A percentile compares a stretch with the other conserved stretches of the same genome.
These are phyloP conservation scores for Cutaneotrichosporon sp. DNA, from an alignment of 1,284 basidiomycete species.

Conservation along the genomic window DNA sequence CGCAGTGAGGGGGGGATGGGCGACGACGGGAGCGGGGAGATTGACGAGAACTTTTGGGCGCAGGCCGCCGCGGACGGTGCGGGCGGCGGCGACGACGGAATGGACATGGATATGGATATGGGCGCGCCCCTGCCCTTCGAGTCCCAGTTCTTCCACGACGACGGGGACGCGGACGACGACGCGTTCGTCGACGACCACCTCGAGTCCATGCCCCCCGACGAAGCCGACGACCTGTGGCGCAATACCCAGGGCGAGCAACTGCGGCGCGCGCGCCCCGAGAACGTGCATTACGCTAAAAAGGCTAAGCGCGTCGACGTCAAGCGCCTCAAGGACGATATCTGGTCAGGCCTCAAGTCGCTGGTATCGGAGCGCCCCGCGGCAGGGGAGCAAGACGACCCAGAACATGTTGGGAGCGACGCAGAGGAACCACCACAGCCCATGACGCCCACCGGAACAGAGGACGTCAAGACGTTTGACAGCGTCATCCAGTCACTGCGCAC, in stretches of 20 bases:
- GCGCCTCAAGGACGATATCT: constrained; percentile 96
- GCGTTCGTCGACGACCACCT: constrained; percentile 57
- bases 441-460: constrained; percentile 55
- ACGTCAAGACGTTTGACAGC: constrained; percentile 66
- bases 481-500: constrained; percentile 76
- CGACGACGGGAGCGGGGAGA: constrained; percentile 62
- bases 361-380: background rate
- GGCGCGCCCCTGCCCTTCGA: constrained; percentile 72
- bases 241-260: constrained; percentile 68
- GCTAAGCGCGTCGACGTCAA: constrained; percentile 96
- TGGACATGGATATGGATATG: constrained; percentile 54
- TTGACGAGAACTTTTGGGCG: constrained; percentile 94
- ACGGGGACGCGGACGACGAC: constrained; percentile 73
- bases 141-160: constrained; percentile 96
- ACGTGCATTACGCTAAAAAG: constrained; percentile 90
- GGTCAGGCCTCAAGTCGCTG: constrained; percentile 74
- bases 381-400: background rate
- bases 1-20: constrained; percentile 51
- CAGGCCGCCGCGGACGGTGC: constrained; percentile 78
- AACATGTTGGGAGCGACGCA: background rate
- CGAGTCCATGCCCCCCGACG: constrained; percentile 54
- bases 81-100: constrained; percentile 62
- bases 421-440: constrained; percentile 5
- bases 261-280: constrained; percentile 75
- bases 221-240: constrained; percentile 69